Base-by-base conservation (phyloP, 2,329 filamentous ascomycete species). In the Graphilbum sp. region DNA sequence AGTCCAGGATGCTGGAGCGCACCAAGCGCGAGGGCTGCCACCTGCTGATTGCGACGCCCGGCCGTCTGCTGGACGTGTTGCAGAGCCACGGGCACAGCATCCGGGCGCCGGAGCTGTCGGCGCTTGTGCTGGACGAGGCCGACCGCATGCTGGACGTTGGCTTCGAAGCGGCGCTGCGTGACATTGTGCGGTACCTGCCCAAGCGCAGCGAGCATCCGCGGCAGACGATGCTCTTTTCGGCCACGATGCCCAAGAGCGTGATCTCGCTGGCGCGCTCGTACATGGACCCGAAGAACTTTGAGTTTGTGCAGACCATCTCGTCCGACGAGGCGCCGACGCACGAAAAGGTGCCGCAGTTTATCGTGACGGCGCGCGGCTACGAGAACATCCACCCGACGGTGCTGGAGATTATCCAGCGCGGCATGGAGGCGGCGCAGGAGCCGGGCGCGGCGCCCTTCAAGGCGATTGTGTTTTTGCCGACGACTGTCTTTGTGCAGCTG, bases 61-160 rank as follows among this genome's bases (percentile, higher is more conserved):
- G 90, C 23, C 79, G 90, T 46, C 63, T 96, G 33, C 69, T 79
- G 50, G 90, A 98, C 55, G 66, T 94, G 30, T 66, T 95, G 20
- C 67, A 67, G 3, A 84, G 93, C 50, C 58, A 63, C 0, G 52
- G 54, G 39, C 72, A 66, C 40, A 69, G 72, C 19, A 71, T 93
- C 30, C 62, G 64, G 18, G 81, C 82, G 57, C 86, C 53, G 57
- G 87, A 83, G 56, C 79, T 96, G 64, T 81, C 85, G 55, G 41
- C 90, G 48, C 69, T 98, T 34, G 86, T 96, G 46, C 78, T 98
- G 34, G 90, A 98, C 50, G 90, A 98, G 67, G 90, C 90, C 50
- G 90, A 98, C 60, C 83, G 90, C 50, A 95, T 98, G 83, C 72
- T 98, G 54, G 90, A 98, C 63, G 90, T 93, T 66, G 90, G 82